Evolutionary conservation across 805 yeast genomes (phyloP), one percentile per base, ranked within the genome.

Genomic region (Spathaspora arborariae): DNA sequence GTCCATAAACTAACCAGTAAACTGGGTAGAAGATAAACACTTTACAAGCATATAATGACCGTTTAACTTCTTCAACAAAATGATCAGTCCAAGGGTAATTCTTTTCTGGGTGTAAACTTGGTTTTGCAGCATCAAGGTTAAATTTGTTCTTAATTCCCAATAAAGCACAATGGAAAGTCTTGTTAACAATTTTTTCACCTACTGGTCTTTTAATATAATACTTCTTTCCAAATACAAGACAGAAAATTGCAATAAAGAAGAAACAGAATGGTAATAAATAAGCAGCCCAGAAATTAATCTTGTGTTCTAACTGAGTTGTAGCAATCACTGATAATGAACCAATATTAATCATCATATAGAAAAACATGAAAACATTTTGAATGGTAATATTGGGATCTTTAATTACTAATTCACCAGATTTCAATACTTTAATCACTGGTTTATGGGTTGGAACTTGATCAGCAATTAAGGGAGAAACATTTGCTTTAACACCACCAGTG

Each of bases 401-500:
- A 40, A 69, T 56, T 13, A 69, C 74, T 42, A 63, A 55, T 54
- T 67, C 72, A 46, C 74, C 74, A 18, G 57, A 49, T 48, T 66
- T 65, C 57, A 67, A 61, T 19, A 64, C 63, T 54, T 60, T 67
- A 48, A 69, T 65, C 26, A 56, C 46, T n/a, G 74, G 74, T 48
- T 58, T 59, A 37, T 64, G 64, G 50, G 66, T 68, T 45, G 72
- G 73, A 48, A 69, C 56, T 57, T 67, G 73, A 77, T 80, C 85
- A 37, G 88, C 90, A 59, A 86, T 80, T 60, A 86, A 72, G 15
- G 85, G 84, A 3, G 88, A 79, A 22, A 85, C 80, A 56, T 85
- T 85, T 33, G 90, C 74, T 62, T 86, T 86, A 59, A 86, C 86
- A 55, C 88, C 85, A 58, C 92, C 92, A 24, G 92, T 82, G 34